phyloP scores from a whole-genome alignment of 176 grass and related monocot species.

The Zizania latifolia region DNA sequence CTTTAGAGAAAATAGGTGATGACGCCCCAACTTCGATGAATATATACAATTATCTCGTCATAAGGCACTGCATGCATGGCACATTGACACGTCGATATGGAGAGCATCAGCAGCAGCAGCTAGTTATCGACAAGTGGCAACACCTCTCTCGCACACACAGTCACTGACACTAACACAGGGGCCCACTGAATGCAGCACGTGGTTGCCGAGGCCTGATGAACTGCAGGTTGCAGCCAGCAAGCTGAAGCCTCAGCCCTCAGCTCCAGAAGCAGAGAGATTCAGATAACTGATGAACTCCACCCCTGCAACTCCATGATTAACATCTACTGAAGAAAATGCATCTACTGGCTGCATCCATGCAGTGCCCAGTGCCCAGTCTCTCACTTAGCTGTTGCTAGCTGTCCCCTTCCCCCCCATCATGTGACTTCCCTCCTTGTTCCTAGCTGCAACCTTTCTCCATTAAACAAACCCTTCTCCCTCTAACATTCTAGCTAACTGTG shows the following conservation, averaged over 20 bases:
- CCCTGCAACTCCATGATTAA: slow-evolving; percentile 21
- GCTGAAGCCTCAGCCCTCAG: slow-evolving; percentile 12
- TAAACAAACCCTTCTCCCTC: neutral
- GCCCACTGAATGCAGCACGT: slow-evolving; percentile 28
- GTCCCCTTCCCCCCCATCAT: slow-evolving; percentile 53
- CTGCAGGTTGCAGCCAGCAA: slow-evolving; percentile 13
- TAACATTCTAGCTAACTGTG: neutral
- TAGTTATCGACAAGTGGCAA: neutral
- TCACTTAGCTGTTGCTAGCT: slow-evolving; percentile 92
- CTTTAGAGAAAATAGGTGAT: too few relatives aligned
- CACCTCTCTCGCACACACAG: neutral
- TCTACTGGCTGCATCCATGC: neutral
- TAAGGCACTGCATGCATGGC: too few relatives aligned
- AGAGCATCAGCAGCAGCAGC: neutral
- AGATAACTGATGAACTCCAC: neutral
- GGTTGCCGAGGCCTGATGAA: neutral
- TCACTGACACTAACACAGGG: neutral
- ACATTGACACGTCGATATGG: neutral
- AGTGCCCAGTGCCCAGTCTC: neutral
- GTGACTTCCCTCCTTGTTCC: slow-evolving; percentile 55
- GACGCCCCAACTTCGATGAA: too few relatives aligned
- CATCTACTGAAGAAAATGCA: neutral
- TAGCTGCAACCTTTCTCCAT: slow-evolving; percentile 20
- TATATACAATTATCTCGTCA: too few relatives aligned
- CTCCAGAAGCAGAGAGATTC: slow-evolving; percentile 3